Conservation (phyloP, 805 yeast species). For the Zygotorulaspora chibaensis region DNA sequence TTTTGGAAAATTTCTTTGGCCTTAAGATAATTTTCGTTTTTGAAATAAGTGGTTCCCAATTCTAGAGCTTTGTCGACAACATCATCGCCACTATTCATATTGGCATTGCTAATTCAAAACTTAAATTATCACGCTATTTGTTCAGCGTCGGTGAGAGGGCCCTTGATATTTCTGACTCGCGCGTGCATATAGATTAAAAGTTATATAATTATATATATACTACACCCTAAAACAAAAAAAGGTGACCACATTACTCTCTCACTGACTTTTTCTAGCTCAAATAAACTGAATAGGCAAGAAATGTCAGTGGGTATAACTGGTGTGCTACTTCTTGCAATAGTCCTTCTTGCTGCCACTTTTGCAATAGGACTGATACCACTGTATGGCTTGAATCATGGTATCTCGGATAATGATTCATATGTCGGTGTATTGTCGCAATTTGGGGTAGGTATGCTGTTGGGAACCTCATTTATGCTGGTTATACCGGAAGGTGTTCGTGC, state of each 20-base stretch:
- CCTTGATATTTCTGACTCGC: no score
- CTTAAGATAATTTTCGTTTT: slow-evolving; percentile 21
- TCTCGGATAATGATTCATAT: slow-evolving; percentile 16
- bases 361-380: slow-evolving; percentile 30
- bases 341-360: slow-evolving; percentile 24
- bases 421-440: slow-evolving; percentile 42
- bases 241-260: no score
- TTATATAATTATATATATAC: no score
- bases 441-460: slow-evolving; percentile 53
- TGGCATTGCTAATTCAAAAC: not conserved
- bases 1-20: slow-evolving; percentile 30
- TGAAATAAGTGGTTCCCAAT: slow-evolving; percentile 28
- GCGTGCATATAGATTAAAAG: no score
- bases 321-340: slow-evolving; percentile 18
- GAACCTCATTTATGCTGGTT: slow-evolving; percentile 50
- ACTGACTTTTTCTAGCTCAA: no score
- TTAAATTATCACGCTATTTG: no score
- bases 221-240: no score
- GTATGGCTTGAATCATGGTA: slow-evolving; percentile 17
- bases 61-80: slow-evolving; percentile 28
- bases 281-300: not conserved
- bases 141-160: no score
- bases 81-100: slow-evolving; percentile 14
- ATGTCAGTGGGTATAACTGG: slow-evolving; percentile 12
- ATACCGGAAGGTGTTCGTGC: slow-evolving; percentile 55